These are phyloP conservation scores for Scenedesmus sp. DNA, from an alignment of 163 green algal species.

Conservation along the genomic window DNA sequence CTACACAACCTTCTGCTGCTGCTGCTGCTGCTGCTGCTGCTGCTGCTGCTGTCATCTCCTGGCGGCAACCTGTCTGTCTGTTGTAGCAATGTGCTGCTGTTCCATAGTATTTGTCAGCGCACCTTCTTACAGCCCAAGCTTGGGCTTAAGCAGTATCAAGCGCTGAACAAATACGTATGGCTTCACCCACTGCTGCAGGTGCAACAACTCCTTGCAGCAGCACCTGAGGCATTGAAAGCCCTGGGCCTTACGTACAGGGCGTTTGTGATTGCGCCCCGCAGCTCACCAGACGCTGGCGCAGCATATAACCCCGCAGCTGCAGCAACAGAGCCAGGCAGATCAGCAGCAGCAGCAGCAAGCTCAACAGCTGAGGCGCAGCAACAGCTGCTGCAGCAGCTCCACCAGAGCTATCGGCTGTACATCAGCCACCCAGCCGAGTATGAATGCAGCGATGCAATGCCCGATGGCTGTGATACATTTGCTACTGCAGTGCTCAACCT, in stretches of 20 bases:
- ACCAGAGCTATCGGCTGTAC: conserved; percentile 9
- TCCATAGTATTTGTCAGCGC: too few relatives aligned
- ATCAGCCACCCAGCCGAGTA: background rate
- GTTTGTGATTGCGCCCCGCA: conserved; percentile 1
- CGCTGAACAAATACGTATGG: background rate
- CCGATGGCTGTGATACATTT: background rate
- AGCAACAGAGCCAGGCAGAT: background rate
- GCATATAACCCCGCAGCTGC: background rate
- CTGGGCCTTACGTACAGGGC: conserved; percentile 36
- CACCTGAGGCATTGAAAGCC: conserved; percentile 3
- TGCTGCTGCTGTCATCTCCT: too few relatives aligned
- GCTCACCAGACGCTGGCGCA: background rate
- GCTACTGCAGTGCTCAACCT: conserved; percentile 2
- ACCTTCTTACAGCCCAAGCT: too few relatives aligned
- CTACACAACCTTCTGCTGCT: conserved; percentile 4
- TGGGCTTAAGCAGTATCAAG: background rate
- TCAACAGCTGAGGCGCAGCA: background rate
- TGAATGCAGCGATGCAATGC: background rate
- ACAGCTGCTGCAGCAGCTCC: conserved; percentile 8
- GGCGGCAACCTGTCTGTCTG: too few relatives aligned
- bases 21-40: background rate
- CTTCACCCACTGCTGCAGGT: conserved; percentile 20
- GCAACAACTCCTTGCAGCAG: conserved; percentile 25
- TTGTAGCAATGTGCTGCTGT: too few relatives aligned
- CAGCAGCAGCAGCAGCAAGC: background rate